A percentile compares a stretch with the other conserved stretches of the same genome.
These are phyloP conservation scores for Russula brevipes DNA, from an alignment of 768 basidiomycete genomes.

Conservation along the genomic window DNA sequence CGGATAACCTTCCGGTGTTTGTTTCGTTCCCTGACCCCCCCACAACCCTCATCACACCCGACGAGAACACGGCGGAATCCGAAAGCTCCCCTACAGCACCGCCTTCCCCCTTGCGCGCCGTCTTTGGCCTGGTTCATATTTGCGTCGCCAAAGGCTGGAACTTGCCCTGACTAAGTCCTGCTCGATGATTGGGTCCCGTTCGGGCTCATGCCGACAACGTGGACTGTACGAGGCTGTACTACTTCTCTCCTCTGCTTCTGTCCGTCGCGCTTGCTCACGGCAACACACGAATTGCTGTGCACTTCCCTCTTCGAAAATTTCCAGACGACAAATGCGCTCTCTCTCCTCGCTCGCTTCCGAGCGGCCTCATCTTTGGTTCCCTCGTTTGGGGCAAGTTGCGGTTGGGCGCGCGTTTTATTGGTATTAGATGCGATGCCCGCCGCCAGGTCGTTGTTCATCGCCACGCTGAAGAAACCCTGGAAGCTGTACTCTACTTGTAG, in stretches of 20 bases:
- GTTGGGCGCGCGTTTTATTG: too few relatives aligned
- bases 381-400: not conserved
- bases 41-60: too few relatives aligned
- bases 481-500: not conserved
- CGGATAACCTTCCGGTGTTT: too few relatives aligned
- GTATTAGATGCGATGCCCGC: too few relatives aligned
- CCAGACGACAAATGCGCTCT: too few relatives aligned
- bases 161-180: not conserved
- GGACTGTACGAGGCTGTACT: constrained; percentile 17
- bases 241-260: not conserved
- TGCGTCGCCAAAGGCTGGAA: not conserved
- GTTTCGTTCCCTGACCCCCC: too few relatives aligned
- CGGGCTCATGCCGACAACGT: not conserved
- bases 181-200: constrained; percentile 4
- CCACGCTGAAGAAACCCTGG: not conserved
- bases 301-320: too few relatives aligned
- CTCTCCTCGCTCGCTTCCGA: not conserved
- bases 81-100: constrained; percentile 6
- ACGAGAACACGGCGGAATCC: too few relatives aligned
- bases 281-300: too few relatives aligned
- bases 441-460: not conserved
- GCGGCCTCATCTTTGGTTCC: not conserved
- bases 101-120: not conserved
- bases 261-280: not conserved
- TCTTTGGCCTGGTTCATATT: not conserved